Percentiles rank a stretch among this genome's conserved stretches.
These are phyloP conservation scores for Pythium phragmitis DNA, from an alignment of 352 stramenopile species.

Conservation along the genomic window DNA sequence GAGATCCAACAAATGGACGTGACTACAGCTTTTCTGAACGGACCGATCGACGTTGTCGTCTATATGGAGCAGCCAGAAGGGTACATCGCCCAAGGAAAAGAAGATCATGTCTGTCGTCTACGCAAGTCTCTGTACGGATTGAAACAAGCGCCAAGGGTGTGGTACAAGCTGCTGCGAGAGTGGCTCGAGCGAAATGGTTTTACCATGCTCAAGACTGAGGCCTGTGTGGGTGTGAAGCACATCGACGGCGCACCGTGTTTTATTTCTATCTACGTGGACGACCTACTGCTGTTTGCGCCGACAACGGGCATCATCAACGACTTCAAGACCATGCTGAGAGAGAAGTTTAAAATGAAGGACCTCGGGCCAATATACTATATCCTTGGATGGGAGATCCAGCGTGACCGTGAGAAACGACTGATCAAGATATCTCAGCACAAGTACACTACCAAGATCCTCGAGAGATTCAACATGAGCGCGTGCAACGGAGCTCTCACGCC, in stretches of 20 bases:
- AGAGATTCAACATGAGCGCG: slow-evolving; percentile 22
- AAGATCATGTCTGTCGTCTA: slow-evolving; percentile 21
- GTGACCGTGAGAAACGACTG: slow-evolving; percentile 6
- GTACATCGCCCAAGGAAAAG: slow-evolving; percentile 16
- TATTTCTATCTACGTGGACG: slow-evolving; percentile 29
- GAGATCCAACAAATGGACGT: slow-evolving; percentile 20
- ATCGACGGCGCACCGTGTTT: slow-evolving; percentile 20
- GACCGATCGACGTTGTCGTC: slow-evolving; percentile 21
- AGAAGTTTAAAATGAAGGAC: slow-evolving; percentile 27
- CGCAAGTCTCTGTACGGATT: slow-evolving; percentile 25
- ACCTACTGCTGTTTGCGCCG: slow-evolving; percentile 27
- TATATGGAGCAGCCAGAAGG: slow-evolving; percentile 27
- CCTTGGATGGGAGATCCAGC: slow-evolving; percentile 25
- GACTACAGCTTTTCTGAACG: slow-evolving; percentile 22
- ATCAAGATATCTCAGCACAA: slow-evolving; percentile 24
- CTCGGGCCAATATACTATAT: slow-evolving; percentile 27
- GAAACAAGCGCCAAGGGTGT: slow-evolving; percentile 29
- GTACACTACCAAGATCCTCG: slow-evolving; percentile 19
- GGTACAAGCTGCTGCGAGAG: slow-evolving; percentile 21
- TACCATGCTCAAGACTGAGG: slow-evolving; percentile 19
- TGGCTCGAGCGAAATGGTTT: slow-evolving; percentile 22
- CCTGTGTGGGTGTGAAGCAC: slow-evolving; percentile 25
- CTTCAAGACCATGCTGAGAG: slow-evolving; percentile 15
- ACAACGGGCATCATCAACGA: slow-evolving; percentile 14
- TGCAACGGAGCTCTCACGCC: slow-evolving; percentile 23